Conservation (phyloP, 345 rosid genomes). For the Theobroma cacao region DNA sequence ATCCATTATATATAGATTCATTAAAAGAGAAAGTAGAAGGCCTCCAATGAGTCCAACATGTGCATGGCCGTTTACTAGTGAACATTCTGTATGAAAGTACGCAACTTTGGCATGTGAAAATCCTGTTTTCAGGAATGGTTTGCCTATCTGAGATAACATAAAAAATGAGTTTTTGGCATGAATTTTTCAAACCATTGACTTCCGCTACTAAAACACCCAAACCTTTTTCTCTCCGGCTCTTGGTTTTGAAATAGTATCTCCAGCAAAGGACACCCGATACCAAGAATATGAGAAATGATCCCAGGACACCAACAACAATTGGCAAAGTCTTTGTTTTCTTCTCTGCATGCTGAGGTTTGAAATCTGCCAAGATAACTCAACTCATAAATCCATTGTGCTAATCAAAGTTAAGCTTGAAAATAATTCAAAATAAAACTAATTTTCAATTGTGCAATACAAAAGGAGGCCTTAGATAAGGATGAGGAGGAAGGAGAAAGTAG, state of each 20-base stretch:
- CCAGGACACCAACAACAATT: slow-evolving; percentile 23
- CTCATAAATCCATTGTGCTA: background rate
- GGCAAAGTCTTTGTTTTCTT: slow-evolving; percentile 6
- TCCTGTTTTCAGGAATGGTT: background rate
- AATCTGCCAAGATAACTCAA: slow-evolving; percentile 25
- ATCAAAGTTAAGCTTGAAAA: background rate
- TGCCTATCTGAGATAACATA: background rate
- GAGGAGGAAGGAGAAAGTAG: background rate
- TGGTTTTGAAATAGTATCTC: slow-evolving; percentile 13
- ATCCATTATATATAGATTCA: background rate
- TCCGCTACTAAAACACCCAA: background rate
- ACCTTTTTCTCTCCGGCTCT: slow-evolving; percentile 19
- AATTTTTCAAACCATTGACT: background rate
- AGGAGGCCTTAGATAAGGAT: background rate
- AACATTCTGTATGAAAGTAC: background rate
- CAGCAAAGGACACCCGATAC: slow-evolving; percentile 23
- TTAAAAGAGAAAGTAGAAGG: background rate
- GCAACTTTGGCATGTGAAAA: no score
- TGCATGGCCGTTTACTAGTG: background rate
- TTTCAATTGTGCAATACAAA: background rate
- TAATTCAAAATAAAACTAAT: background rate
- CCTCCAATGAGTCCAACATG: background rate
- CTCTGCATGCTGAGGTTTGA: slow-evolving; percentile 15
- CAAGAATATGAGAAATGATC: slow-evolving; percentile 12
- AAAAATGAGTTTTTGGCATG: background rate